These are phyloP conservation scores for Stemphylium vesicarium DNA, from an alignment of 2,329 filamentous ascomycete species.

Conservation along the genomic window DNA sequence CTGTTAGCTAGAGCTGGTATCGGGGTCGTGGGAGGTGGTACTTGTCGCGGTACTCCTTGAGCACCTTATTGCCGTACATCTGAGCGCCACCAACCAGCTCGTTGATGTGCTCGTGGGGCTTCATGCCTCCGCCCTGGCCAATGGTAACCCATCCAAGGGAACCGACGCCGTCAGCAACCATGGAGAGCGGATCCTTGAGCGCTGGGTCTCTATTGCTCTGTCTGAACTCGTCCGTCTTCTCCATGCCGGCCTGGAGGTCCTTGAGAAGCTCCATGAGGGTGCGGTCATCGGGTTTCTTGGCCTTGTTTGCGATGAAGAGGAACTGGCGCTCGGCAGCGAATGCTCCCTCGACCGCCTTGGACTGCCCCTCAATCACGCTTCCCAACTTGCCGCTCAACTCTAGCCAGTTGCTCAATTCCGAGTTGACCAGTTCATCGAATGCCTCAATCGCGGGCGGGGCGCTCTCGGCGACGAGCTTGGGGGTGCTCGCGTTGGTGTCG, in stretches of 20 bases:
- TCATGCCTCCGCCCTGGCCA: slow-evolving; percentile 61
- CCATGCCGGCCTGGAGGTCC: slow-evolving; percentile 83
- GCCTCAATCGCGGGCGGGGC: slow-evolving; percentile 75
- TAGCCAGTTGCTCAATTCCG: slow-evolving; percentile 78
- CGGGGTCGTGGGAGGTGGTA: slow-evolving; percentile 47
- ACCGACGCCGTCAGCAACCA: slow-evolving; percentile 88
- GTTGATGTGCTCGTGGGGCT: slow-evolving; percentile 83
- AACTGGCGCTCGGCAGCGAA: slow-evolving; percentile 89
- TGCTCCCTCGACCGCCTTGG: slow-evolving; percentile 64
- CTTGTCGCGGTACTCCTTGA: slow-evolving; percentile 89
- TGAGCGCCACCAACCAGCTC: slow-evolving; percentile 84
- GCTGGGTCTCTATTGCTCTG: slow-evolving; percentile 79
- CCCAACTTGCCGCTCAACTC: slow-evolving; percentile 79
- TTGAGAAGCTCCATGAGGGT: slow-evolving; percentile 80
- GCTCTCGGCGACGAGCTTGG: slow-evolving; percentile 48
- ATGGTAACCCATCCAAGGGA: slow-evolving; percentile 90
- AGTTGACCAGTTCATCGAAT: slow-evolving; percentile 79
- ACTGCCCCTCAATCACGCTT: slow-evolving; percentile 78
- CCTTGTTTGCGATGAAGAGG: slow-evolving; percentile 84
- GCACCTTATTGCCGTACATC: slow-evolving; percentile 92
- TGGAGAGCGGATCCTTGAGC: slow-evolving; percentile 80
- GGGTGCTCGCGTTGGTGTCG: slow-evolving; percentile 40
- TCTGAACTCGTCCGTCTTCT: slow-evolving; percentile 78
- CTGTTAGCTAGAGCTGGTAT: slow-evolving; percentile 20
- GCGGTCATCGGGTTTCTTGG: slow-evolving; percentile 84